These are phyloP conservation scores for Fusarium denticulatum DNA, from an alignment of 2,329 filamentous ascomycete species.

Conservation along the genomic window DNA sequence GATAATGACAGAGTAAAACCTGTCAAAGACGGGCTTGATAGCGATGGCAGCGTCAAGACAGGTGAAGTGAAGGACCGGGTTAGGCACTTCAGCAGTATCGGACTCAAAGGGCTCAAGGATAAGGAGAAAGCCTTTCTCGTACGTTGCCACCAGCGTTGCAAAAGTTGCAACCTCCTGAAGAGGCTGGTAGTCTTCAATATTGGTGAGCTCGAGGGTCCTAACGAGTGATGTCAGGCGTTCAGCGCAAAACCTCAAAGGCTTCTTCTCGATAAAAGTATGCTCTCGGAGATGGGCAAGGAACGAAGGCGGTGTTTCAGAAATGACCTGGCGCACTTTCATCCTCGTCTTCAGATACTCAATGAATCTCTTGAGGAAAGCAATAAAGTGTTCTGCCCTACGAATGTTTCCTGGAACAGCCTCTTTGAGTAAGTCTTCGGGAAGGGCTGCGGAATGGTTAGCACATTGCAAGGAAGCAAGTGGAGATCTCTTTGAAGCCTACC, in stretches of 20 bases:
- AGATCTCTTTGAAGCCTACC: slow-evolving; percentile 48
- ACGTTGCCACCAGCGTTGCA: slow-evolving; percentile 93
- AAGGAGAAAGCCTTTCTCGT: slow-evolving; percentile 94
- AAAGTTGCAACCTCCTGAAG: slow-evolving; percentile 98
- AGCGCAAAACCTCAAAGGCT: slow-evolving; percentile 92
- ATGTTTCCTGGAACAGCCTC: slow-evolving; percentile 98
- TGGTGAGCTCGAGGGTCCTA: slow-evolving; percentile 92
- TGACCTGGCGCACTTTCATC: slow-evolving; percentile 98
- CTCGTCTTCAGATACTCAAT: slow-evolving; percentile 98
- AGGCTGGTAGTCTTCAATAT: slow-evolving; percentile 97
- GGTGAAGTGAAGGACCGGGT: slow-evolving; percentile 96
- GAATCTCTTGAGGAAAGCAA: slow-evolving; percentile 93
- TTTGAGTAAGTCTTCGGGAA: slow-evolving; percentile 93
- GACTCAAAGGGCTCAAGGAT: slow-evolving; percentile 98
- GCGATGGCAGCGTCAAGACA: slow-evolving; percentile 97
- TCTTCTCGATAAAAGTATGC: slow-evolving; percentile 96
- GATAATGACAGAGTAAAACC: slow-evolving; percentile 98
- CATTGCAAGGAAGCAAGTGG: neutral
- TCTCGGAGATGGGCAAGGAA: slow-evolving; percentile 94
- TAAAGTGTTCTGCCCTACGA: slow-evolving; percentile 92
- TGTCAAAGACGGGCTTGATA: slow-evolving; percentile 96
- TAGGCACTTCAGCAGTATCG: slow-evolving; percentile 92
- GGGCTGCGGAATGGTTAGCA: slow-evolving; percentile 56
- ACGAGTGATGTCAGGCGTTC: slow-evolving; percentile 95
- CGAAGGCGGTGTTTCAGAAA: slow-evolving; percentile 94